Conservation (phyloP, 148 eudicot genomes). For the Chenopodium quinoa region DNA sequence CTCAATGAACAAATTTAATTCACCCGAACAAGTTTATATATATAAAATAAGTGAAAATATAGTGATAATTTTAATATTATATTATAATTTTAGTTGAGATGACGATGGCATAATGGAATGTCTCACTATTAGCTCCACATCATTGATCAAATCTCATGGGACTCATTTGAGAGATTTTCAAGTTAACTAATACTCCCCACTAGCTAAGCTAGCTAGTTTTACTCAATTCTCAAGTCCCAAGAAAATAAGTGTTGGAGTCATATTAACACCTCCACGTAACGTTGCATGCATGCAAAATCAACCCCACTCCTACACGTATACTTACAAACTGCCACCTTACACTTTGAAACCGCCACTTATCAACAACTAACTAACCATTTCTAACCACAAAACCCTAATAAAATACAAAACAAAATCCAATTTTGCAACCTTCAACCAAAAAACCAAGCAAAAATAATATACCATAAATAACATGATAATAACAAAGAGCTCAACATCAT, state of each 20-base stretch:
- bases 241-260: neutral
- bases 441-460: neutral
- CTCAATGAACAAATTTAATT: too few species aligned
- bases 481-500: neutral
- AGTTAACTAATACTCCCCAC: too few species aligned
- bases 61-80: too few species aligned
- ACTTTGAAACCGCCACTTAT: neutral
- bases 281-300: neutral
- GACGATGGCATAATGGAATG: too few species aligned
- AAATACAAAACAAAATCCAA: neutral
- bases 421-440: neutral
- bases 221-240: neutral
- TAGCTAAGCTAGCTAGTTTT: too few species aligned
- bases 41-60: too few species aligned
- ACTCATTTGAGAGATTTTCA: too few species aligned
- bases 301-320: neutral
- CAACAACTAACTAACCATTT: neutral
- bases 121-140: too few species aligned
- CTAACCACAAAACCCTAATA: neutral
- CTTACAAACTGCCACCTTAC: neutral
- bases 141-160: too few species aligned
- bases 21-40: too few species aligned
- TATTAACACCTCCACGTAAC: neutral
- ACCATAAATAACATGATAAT: constrained; percentile 7
- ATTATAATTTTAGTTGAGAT: too few species aligned